A percentile compares a stretch with the other conserved stretches of the same genome.
Evolutionary conservation across 2,329 filamentous ascomycete species (phyloP).

Genomic region (Berkeleyomyces rouxiae): DNA sequence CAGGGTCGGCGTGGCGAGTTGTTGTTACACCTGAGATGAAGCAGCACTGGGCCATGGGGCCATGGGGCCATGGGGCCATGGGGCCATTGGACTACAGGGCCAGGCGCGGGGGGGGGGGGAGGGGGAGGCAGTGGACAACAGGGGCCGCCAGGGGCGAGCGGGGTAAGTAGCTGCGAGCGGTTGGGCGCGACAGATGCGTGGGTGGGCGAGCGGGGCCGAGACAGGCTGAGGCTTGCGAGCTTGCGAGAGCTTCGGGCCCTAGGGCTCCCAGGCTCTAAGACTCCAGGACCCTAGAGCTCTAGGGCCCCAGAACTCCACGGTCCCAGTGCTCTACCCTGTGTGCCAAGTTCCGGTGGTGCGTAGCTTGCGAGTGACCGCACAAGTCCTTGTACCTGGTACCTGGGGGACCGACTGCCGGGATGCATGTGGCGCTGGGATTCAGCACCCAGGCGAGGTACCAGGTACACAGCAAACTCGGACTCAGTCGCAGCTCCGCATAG

Average conservation of each 20-base stretch:
- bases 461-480: not conserved
- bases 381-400: not conserved
- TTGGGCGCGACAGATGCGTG: constrained; percentile 1
- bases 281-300: not conserved
- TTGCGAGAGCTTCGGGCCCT: too few species aligned
- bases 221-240: too few species aligned
- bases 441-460: not conserved
- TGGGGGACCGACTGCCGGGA: not conserved
- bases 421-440: not conserved
- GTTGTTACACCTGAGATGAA: not conserved
- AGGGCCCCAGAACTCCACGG: not conserved
- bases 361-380: not conserved
- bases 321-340: not conserved
- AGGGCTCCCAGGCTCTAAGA: too few species aligned
- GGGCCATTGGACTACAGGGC: not conserved
- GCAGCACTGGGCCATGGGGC: not conserved
- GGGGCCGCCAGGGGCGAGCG: constrained; percentile 6
- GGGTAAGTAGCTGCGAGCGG: constrained; percentile 4
- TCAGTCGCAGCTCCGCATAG: not conserved
- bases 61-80: not conserved
- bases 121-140: constrained; percentile 1
- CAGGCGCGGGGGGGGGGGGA: not conserved
- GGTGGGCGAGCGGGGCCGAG: not conserved
- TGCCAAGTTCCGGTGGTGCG: not conserved
- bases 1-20: not conserved